These are phyloP conservation scores for Ambrosiella cleistominuta DNA, from an alignment of 2,329 filamentous ascomycete genomes.

Conservation along the genomic window DNA sequence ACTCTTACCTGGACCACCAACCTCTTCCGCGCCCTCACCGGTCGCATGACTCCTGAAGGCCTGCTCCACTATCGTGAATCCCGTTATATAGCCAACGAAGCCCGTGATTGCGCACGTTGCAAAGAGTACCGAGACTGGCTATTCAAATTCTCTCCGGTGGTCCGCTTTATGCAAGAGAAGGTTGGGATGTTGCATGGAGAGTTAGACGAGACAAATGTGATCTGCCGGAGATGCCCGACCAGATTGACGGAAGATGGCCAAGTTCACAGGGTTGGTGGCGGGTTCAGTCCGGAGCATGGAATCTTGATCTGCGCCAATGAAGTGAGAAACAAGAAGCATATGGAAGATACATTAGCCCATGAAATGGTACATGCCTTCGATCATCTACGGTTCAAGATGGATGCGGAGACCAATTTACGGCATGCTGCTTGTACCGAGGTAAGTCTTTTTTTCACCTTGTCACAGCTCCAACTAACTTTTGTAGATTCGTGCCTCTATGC, in stretches of 20 bases:
- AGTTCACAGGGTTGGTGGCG: slow-evolving; percentile 52
- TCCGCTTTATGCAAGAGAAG: slow-evolving; percentile 73
- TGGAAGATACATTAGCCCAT: slow-evolving; percentile 88
- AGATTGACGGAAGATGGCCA: slow-evolving; percentile 38
- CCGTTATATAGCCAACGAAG: slow-evolving; percentile 59
- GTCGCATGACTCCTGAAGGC: slow-evolving; percentile 51
- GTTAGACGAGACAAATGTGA: slow-evolving; percentile 56
- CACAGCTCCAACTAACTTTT: not conserved
- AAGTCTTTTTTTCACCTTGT: slow-evolving; percentile 15
- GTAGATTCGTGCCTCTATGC: slow-evolving; percentile 77
- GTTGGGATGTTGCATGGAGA: slow-evolving; percentile 62
- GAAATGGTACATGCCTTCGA: slow-evolving; percentile 98
- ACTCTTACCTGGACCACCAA: slow-evolving; percentile 54
- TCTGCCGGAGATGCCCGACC: slow-evolving; percentile 61
- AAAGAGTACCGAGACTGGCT: slow-evolving; percentile 71
- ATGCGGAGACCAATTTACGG: slow-evolving; percentile 59
- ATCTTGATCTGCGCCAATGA: slow-evolving; percentile 90
- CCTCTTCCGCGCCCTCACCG: slow-evolving; percentile 68
- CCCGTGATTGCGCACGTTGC: slow-evolving; percentile 61
- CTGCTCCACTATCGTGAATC: slow-evolving; percentile 60
- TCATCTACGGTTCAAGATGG: slow-evolving; percentile 76
- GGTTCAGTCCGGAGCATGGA: slow-evolving; percentile 72
- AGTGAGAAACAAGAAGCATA: slow-evolving; percentile 57
- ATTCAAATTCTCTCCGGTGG: slow-evolving; percentile 65
- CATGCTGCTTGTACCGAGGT: slow-evolving; percentile 94